Conservation (phyloP, 805 yeast species). For the Candida tallmaniae region DNA sequence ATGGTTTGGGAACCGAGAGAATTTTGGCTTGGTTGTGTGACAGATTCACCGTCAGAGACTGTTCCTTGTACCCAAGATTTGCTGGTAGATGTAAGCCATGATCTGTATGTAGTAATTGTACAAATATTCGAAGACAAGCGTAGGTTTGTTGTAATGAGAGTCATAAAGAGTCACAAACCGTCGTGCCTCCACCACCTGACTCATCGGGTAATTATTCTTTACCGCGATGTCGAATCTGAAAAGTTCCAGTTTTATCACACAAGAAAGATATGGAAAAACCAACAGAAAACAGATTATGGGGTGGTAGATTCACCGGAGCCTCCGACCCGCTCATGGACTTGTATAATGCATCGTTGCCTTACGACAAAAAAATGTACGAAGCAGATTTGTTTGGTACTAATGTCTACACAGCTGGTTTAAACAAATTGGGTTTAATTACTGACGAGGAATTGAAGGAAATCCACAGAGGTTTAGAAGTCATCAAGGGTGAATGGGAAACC, state of each 20-base stretch:
- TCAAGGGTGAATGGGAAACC: conserved; percentile 77
- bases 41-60: conserved; percentile 97
- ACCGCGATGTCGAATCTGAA: conserved; percentile 12
- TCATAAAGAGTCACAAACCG: too few relatives aligned
- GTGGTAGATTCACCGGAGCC: conserved; percentile 96
- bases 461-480: conserved; percentile 72
- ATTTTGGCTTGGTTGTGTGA: conserved; percentile 97
- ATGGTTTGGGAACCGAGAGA: conserved; percentile 98
- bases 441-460: conserved; percentile 71
- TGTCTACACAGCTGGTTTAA: conserved; percentile 84
- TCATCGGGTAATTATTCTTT: conserved; percentile 2
- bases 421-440: conserved; percentile 71
- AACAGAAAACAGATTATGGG: conserved; percentile 83
- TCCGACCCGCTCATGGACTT: conserved; percentile 97
- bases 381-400: conserved; percentile 94
- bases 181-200: conserved; percentile 14
- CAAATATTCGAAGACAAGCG: too few relatives aligned
- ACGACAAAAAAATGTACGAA: conserved; percentile 89
- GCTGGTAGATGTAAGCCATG: conserved; percentile 97
- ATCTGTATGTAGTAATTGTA: too few relatives aligned
- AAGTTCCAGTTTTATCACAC: neutral
- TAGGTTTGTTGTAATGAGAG: too few relatives aligned
- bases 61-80: conserved; percentile 96
- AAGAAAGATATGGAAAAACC: conserved; percentile 32
- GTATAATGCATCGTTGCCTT: conserved; percentile 94